phyloP scores from a whole-genome alignment of 805 yeast species.

The Starmera dryadoides region DNA sequence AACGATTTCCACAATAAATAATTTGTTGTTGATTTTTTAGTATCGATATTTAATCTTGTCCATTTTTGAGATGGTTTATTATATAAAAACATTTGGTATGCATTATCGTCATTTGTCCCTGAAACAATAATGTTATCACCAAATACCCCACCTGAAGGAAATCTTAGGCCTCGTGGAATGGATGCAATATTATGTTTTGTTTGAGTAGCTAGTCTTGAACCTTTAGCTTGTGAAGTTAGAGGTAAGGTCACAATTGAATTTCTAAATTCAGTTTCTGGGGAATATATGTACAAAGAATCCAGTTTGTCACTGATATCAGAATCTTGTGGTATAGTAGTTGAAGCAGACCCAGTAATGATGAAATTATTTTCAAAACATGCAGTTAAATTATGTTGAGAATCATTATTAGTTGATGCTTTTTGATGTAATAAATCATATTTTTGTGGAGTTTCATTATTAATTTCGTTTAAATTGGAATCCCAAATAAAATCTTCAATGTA shows the following conservation, averaged over 20 bases:
- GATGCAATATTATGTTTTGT: slow-evolving; percentile 16
- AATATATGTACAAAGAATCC: slow-evolving; percentile 13
- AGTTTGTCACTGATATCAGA: slow-evolving; percentile 3
- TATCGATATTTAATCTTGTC: slow-evolving; percentile 51
- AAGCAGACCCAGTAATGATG: slow-evolving; percentile 9
- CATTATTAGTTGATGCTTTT: too few species aligned
- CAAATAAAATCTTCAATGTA: slow-evolving; percentile 11
- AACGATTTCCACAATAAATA: slow-evolving; percentile 63
- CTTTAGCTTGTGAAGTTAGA: slow-evolving; percentile 22
- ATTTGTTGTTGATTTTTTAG: slow-evolving; percentile 32
- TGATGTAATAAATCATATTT: too few species aligned
- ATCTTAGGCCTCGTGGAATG: slow-evolving; percentile 40
- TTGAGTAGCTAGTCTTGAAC: slow-evolving; percentile 21
- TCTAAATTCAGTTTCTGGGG: slow-evolving; percentile 7
- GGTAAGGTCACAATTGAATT: slow-evolving; percentile 28
- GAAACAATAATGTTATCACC: slow-evolving; percentile 59
- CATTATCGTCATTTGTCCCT: slow-evolving; percentile 46
- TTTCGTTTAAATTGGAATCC: slow-evolving; percentile 16
- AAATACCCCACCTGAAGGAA: slow-evolving; percentile 56
- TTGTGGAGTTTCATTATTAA: too few species aligned
- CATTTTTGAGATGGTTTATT: slow-evolving; percentile 53
- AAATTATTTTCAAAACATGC: slow-evolving; percentile 12
- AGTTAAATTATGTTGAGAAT: slow-evolving; percentile 5
- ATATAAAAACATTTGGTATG: slow-evolving; percentile 41
- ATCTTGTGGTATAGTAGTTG: slow-evolving; percentile 1